These are phyloP conservation scores for Berberis vulgaris DNA, from an alignment of 164 flowering plant species.

Conservation along the genomic window DNA sequence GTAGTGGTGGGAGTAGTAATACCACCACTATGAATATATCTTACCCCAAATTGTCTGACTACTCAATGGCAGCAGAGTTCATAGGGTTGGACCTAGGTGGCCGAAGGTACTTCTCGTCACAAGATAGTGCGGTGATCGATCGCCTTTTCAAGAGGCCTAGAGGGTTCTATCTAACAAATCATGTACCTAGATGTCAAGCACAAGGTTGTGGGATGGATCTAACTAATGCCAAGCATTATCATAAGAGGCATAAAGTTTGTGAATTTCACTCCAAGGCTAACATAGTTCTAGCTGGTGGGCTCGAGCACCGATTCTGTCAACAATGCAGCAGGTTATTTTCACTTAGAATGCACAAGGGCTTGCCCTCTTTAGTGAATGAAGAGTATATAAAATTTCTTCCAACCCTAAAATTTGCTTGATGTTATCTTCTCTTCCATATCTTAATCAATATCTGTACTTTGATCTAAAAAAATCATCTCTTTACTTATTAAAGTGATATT, in stretches of 20 bases:
- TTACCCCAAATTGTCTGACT: too few species aligned
- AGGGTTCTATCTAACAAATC: constrained; percentile 17
- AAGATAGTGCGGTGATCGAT: constrained; percentile 16
- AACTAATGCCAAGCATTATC: constrained; percentile 24
- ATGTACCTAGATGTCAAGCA: constrained; percentile 25
- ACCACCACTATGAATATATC: too few species aligned
- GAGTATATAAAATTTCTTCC: too few species aligned
- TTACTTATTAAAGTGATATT: too few species aligned
- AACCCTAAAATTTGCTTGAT: too few species aligned
- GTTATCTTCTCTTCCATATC: too few species aligned
- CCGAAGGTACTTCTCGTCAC: constrained; percentile 23
- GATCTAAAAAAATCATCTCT: too few species aligned
- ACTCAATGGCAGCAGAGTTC: constrained; percentile 7
- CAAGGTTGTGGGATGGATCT: constrained; percentile 24
- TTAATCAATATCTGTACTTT: too few species aligned
- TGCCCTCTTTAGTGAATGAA: background rate
- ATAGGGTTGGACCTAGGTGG: constrained; percentile 22
- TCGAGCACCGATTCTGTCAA: constrained; percentile 24
- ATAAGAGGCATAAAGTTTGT: constrained; percentile 25
- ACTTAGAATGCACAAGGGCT: background rate
- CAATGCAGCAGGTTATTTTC: constrained; percentile 25
- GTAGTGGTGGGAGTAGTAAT: too few species aligned
- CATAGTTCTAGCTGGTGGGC: constrained; percentile 17
- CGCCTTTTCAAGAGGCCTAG: constrained; percentile 19
- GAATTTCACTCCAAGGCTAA: constrained; percentile 27